Evolutionary conservation across 805 yeast genomes (phyloP), one percentile per base, ranked within the genome.

Genomic region (Starmerella ratchasimensis): DNA sequence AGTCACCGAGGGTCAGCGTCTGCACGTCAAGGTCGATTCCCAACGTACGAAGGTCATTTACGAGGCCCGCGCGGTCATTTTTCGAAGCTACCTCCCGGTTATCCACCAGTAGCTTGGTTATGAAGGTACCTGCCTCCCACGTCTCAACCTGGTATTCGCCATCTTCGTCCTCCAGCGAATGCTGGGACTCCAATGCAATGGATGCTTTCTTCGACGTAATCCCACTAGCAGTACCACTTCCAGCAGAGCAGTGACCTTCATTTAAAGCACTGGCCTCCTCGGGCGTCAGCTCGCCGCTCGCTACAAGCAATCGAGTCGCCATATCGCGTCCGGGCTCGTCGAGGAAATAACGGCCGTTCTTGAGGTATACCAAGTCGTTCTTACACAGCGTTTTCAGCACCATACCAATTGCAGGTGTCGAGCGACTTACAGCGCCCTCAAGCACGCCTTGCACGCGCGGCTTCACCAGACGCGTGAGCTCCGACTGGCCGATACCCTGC

Each of bases 1-100:
- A 77, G 60, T 90, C 99, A 5, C 98, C 97, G 2, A 86, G 71
- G 0, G 90, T 61, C 21, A 90, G 62, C 1, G 80, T 62, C 33
- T 71, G 56, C 1, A 68, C 69, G 16, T 71, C 76, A 35, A 71
- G 62, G 3, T 59, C 55, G 1, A 79, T 62, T 0, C 74, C 76
- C 8, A 62, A 52, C 15, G 62, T 56, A 0, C 51, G 53, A 14
- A 88, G 60, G 28, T 76, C 69, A 2, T 62, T 65, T 1, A 64
- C 58, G 51, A 90, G 84, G 54, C 71, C 83, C 38, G 72, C 77
- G 11, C 95, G 64, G 30, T 86, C 83, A 22, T 57, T 57, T 41
- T 62, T 62, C 0, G 88, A 74, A 47, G 80, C 65, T 3, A 86
- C 66, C 56, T 88, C 98, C 45, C 97, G 67, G 49, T 74, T 81